Base-by-base conservation (phyloP, 257 asterid genomes). In the Nicotiana knightiana region DNA sequence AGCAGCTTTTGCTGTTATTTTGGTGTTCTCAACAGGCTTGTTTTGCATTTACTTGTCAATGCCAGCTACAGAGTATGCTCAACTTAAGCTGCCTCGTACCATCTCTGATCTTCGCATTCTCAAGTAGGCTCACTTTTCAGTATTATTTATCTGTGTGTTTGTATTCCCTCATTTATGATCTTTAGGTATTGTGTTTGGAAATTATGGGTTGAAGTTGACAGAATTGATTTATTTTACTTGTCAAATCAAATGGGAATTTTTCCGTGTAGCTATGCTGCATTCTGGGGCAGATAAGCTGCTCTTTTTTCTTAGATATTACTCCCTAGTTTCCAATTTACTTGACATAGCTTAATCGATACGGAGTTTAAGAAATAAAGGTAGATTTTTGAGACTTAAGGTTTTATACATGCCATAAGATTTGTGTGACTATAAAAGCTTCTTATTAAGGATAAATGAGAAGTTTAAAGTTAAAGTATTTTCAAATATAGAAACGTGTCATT, bases 71-170 rank as follows among this genome's bases (percentile, higher is more conserved):
- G 96, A 90, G 68, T 90, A 85, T 78, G 90, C 87, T 86, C 86
- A 87, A 85, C 91, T 94, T 83, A 91, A 90, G 93, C 88, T 94
- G 37, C 98, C 98, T 62, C 97, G 91, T 18, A 90, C 91, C 18
- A 91, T 92, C 35, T 87, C 95, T 1, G 98, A 93, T 88, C 97
- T 94, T 70, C 95, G 97, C 48, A 53, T 90, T 87, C 96, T 93
- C 86, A 93, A 93, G 98, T 93, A 90, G 26, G 87, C 2, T 64
- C 15, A 24, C 71, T 24, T 59, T 70, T 16, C 9, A 37, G 16
- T 12, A 37, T n/a, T 58, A 1, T 33, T 83, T 37, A 5, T 5
- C 13, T 13, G 1, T 39, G 6, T 59, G 10, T 37, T 78, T 4
- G 1, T 11, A 62, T 78, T 62, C 57, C n/a, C 75, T 33, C 33